Base-by-base conservation (phyloP, 108 stramenopile species). In the Nannochloropsis salina region DNA sequence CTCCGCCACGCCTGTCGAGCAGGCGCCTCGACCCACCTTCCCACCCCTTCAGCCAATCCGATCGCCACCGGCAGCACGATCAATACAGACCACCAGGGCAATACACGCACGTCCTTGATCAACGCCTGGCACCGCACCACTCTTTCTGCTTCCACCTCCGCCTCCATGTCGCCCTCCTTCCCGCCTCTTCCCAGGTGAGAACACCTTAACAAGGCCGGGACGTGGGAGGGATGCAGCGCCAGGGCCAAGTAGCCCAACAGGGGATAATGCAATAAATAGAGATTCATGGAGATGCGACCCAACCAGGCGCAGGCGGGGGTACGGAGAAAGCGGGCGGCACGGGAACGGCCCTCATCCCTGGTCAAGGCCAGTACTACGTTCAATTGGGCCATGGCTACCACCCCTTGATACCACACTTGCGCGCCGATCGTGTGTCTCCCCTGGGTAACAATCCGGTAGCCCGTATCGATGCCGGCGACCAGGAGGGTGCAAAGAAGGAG, bases 41-140 rank as follows among this genome's bases (percentile, higher is more conserved):
- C 61, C 61, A 74, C 3, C 8, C 20, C 61, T 74, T 74, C 61
- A 15, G 20, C 61, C 4, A 74, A n/a, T 8, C 15, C 20, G 20
- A 8, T n/a, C 15, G 61, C 61, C 61, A 74, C 15, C 15, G 61
- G 61, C 61, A 74, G 1, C 20, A 74, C n/a, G 2, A 74, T n/a
- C 15, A 74, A 74, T n/a, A 74, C 61, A 74, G 20, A n/a, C 61
- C 61, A 74, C 61, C 61, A 74, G 20, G 61, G 61, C 61, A 74
- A 74, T n/a, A n/a, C 61, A 4, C 61, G 15, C 61, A 74, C 61
- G 2, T 74, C 61, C n/a, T 74, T 74, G 61, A 74, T 74, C 8
- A 74, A 74, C 2, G 61, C n/a, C 3, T 74, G 61, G n/a, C 61
- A 74, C 1, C n/a, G 6, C 20, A n/a, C 8, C 61, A 74, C 61